Conservation (phyloP, 2,329 filamentous ascomycete genomes). For the Chaetoscypha palmicola region DNA sequence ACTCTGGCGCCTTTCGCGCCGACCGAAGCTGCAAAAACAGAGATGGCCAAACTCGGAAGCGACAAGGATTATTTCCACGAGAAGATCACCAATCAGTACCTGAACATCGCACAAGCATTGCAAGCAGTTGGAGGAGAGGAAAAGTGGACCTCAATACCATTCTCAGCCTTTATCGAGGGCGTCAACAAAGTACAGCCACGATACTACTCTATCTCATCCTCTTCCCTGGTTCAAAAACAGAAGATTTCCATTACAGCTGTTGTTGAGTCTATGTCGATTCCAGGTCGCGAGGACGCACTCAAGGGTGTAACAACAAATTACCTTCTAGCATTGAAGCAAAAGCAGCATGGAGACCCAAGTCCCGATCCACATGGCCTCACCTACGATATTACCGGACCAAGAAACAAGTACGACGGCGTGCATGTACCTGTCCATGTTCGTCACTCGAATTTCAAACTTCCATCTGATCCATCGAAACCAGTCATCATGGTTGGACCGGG, state of each 20-base stretch:
- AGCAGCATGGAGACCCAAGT: constrained; percentile 81
- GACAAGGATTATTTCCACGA: constrained; percentile 96
- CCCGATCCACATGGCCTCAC: constrained; percentile 78
- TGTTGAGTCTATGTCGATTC: constrained; percentile 75
- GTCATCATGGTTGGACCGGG: constrained; percentile 95
- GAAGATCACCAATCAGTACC: constrained; percentile 71
- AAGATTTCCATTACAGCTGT: constrained; percentile 94
- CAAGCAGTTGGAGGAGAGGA: constrained; percentile 63
- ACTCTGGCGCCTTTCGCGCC: constrained; percentile 85
- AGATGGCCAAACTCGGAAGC: constrained; percentile 79
- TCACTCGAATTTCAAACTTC: constrained; percentile 98
- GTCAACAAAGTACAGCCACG: constrained; percentile 92
- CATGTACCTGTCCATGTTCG: constrained; percentile 93
- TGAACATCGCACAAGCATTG: constrained; percentile 85
- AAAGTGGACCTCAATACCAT: constrained; percentile 79
- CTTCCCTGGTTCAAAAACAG: constrained; percentile 86
- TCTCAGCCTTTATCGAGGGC: constrained; percentile 90
- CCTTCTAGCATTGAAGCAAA: constrained; percentile 87
- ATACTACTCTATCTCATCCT: constrained; percentile 99
- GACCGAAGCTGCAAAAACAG: constrained; percentile 73
- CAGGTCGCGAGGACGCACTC: constrained; percentile 69
- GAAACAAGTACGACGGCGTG: constrained; percentile 95
- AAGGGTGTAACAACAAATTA: constrained; percentile 98
- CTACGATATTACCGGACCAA: constrained; percentile 80
- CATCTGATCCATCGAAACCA: constrained; percentile 87